Conservation (phyloP, 805 yeast genomes). For the Ogataea neopini region DNA sequence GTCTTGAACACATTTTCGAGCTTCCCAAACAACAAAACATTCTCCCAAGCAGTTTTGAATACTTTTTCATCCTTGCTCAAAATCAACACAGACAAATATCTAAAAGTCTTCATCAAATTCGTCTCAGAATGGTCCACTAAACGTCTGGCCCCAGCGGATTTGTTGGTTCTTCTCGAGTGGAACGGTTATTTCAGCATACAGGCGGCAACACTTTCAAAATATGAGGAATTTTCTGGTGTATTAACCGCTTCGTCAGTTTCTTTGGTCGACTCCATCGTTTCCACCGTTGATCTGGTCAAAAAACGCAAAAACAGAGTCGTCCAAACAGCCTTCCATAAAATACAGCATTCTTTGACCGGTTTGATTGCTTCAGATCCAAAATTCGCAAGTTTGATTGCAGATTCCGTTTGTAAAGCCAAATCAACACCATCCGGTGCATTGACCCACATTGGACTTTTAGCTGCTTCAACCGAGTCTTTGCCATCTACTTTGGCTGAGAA, state of each 20-base stretch:
- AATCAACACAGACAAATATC: slow-evolving; percentile 30
- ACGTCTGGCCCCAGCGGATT: slow-evolving; percentile 54
- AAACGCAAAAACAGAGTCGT: slow-evolving; percentile 44
- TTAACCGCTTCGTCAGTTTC: slow-evolving; percentile 36
- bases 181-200: slow-evolving; percentile 38
- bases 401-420: slow-evolving; percentile 18
- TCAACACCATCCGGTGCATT: slow-evolving; percentile 24
- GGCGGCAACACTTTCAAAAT: slow-evolving; percentile 26
- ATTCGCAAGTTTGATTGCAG: slow-evolving; percentile 5
- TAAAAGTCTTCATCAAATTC: slow-evolving; percentile 39
- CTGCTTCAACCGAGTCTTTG: slow-evolving; percentile 4
- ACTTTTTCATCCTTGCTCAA: slow-evolving; percentile 41
- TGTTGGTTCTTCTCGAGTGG: slow-evolving; percentile 62
- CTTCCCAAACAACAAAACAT: slow-evolving; percentile 49
- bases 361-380: slow-evolving; percentile 24
- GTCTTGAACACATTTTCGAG: slow-evolving; percentile 50
- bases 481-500: neutral
- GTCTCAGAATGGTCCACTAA: slow-evolving; percentile 36
- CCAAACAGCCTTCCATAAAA: slow-evolving; percentile 34
- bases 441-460: slow-evolving; percentile 23
- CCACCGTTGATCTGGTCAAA: slow-evolving; percentile 28
- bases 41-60: slow-evolving; percentile 44
- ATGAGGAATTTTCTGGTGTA: slow-evolving; percentile 22
- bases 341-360: slow-evolving; percentile 25
- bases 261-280: slow-evolving; percentile 39